These are phyloP conservation scores for Trichosporon ovoides DNA, from an alignment of 1,284 basidiomycete genomes.

Conservation along the genomic window DNA sequence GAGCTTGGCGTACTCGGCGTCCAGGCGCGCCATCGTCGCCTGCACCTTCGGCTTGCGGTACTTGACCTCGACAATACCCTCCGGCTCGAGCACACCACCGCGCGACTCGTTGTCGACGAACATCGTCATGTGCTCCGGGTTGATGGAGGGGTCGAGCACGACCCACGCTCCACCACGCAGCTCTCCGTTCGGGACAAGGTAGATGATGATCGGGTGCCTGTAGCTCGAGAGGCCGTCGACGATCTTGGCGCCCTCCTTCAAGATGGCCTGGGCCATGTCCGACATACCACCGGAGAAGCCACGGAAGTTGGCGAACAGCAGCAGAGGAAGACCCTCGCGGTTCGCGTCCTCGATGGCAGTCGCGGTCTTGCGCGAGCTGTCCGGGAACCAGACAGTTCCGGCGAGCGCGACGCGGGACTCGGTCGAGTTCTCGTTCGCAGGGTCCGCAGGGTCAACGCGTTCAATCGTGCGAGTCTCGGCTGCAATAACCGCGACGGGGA, in stretches of 20 bases:
- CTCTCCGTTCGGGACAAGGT: constrained; percentile 97
- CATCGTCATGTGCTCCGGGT: constrained; percentile 97
- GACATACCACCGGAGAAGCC: constrained; percentile 90
- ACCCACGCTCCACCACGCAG: constrained; percentile 99
- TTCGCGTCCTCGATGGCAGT: constrained; percentile 99
- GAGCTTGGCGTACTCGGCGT: constrained; percentile 72
- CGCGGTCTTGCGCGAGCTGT: constrained; percentile 99
- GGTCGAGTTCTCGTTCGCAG: constrained; percentile 95
- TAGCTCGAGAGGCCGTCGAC: constrained; percentile 96
- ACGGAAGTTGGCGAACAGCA: constrained; percentile 99
- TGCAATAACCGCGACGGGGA: constrained; percentile 96
- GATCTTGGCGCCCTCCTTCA: constrained; percentile 94
- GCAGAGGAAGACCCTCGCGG: constrained; percentile 90
- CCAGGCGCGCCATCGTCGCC: constrained; percentile 88
- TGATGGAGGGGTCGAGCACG: constrained; percentile 95
- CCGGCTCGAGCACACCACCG: constrained; percentile 95
- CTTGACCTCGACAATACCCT: constrained; percentile 88
- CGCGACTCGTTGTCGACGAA: constrained; percentile 93
- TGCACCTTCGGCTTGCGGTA: constrained; percentile 82
- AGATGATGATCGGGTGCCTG: constrained; percentile 98
- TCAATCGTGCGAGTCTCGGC: constrained; percentile 89
- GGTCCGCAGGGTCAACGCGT: constrained; percentile 93
- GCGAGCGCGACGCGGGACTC: constrained; percentile 99
- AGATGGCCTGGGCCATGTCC: constrained; percentile 72
- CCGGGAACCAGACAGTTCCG: constrained; percentile 99